These are phyloP conservation scores for Sarocladiaceae sp. DNA, from an alignment of 2,329 filamentous ascomycete species.

Conservation along the genomic window DNA sequence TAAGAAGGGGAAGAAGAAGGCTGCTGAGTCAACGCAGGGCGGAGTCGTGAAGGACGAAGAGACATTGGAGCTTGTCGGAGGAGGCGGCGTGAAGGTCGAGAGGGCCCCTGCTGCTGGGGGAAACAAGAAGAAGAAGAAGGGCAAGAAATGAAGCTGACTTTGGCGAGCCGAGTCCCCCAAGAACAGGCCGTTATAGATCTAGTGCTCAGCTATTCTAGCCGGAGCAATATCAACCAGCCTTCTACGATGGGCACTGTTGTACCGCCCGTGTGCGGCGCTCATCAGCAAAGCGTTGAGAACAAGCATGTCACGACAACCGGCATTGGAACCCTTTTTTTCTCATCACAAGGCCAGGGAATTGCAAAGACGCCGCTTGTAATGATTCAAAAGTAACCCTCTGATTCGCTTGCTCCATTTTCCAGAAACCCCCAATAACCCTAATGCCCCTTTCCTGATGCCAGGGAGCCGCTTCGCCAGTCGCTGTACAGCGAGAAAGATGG, in stretches of 20 bases:
- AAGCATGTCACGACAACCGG: no score
- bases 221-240: no score
- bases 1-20: slow-evolving; percentile 84
- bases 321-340: not conserved
- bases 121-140: slow-evolving; percentile 47
- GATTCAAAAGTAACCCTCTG: not conserved
- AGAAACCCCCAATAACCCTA: not conserved
- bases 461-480: no score
- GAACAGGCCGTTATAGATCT: no score
- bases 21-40: slow-evolving; percentile 74
- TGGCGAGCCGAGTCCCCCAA: no score
- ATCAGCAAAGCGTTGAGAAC: no score
- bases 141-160: slow-evolving; percentile 42
- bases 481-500: no score
- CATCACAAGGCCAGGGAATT: no score
- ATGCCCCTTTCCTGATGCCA: not conserved
- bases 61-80: slow-evolving; percentile 57
- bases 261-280: no score
- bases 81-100: slow-evolving; percentile 59
- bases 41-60: slow-evolving; percentile 71
- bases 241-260: no score
- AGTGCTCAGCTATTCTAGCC: no score
- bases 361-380: not conserved
- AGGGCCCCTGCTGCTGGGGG: slow-evolving; percentile 37
- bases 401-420: slow-evolving; percentile 9